These are phyloP conservation scores for Multifurca ochricompacta DNA, from an alignment of 768 basidiomycete genomes.

Conservation along the genomic window DNA sequence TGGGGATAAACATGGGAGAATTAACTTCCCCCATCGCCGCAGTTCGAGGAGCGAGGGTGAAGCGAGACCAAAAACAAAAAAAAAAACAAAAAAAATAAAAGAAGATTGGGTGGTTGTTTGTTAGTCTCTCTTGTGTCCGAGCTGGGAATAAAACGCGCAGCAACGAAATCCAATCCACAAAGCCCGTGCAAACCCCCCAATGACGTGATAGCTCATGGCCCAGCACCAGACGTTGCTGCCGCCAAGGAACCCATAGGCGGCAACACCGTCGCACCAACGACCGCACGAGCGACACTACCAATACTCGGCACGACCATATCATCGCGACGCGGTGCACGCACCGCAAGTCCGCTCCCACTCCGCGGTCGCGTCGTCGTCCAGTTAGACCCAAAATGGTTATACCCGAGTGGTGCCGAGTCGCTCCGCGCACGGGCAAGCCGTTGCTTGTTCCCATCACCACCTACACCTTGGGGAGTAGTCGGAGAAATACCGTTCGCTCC, in stretches of 20 bases:
- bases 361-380: conserved; percentile 31
- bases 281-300: conserved; percentile 10
- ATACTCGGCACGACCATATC: conserved; percentile 20
- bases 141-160: too few species aligned
- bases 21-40: too few species aligned
- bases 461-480: conserved; percentile 1
- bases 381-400: conserved; percentile 29
- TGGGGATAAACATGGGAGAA: too few species aligned
- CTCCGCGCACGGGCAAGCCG: conserved; percentile 53
- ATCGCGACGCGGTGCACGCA: conserved; percentile 19
- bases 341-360: conserved; percentile 32
- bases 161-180: not conserved
- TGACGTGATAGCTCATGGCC: conserved; percentile 3
- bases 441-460: conserved; percentile 28
- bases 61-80: too few species aligned
- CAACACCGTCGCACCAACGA: not conserved
- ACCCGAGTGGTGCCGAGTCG: conserved; percentile 61
- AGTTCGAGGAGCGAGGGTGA: too few species aligned
- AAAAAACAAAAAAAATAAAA: too few species aligned
- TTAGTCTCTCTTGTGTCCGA: too few species aligned
- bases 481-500: conserved; percentile 5
- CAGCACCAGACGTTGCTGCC: conserved; percentile 12
- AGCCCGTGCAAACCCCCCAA: not conserved
- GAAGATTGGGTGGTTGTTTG: too few species aligned
- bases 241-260: conserved; percentile 16